Percentiles rank a stretch among this genome's conserved stretches.
Evolutionary conservation across 306 rosid species (phyloP).

Genomic region (Corylus heterophylla): DNA sequence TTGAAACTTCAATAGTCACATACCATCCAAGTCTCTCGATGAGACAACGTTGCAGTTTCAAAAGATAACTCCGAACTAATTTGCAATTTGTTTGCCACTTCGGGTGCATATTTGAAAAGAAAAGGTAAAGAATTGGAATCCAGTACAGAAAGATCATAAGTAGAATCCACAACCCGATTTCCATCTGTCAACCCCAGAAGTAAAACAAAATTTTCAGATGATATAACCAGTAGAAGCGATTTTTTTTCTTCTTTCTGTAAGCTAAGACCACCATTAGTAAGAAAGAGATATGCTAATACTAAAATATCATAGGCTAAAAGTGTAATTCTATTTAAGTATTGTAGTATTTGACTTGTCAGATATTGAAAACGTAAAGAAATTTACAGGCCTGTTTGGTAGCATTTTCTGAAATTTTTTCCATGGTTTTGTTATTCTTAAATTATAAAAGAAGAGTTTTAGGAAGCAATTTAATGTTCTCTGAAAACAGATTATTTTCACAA

Average conservation of each 20-base stretch:
- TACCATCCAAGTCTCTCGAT: constrained; percentile 78
- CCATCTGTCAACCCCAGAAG: constrained; percentile 55
- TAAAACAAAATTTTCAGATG: constrained; percentile 1
- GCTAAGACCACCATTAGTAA: background rate
- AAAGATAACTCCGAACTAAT: constrained; percentile 60
- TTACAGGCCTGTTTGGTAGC: background rate
- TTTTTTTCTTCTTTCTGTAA: background rate
- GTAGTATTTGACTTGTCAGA: background rate
- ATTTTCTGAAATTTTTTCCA: background rate
- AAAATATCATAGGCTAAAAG: background rate
- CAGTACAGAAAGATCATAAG: constrained; percentile 78
- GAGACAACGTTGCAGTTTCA: constrained; percentile 58
- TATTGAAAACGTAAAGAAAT: background rate
- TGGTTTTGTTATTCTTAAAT: background rate
- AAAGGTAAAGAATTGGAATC: constrained; percentile 92
- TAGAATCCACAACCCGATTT: constrained; percentile 67
- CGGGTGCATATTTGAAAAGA: constrained; percentile 80
- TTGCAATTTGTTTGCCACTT: constrained; percentile 76
- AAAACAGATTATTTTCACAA: background rate
- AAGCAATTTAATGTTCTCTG: background rate
- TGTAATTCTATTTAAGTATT: background rate
- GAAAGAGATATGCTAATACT: background rate
- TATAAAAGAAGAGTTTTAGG: background rate
- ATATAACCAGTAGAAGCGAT: background rate
- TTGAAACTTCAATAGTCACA: constrained; percentile 27